Conservation (phyloP, 352 stramenopile species). For the Phytophthora ohioensis region DNA sequence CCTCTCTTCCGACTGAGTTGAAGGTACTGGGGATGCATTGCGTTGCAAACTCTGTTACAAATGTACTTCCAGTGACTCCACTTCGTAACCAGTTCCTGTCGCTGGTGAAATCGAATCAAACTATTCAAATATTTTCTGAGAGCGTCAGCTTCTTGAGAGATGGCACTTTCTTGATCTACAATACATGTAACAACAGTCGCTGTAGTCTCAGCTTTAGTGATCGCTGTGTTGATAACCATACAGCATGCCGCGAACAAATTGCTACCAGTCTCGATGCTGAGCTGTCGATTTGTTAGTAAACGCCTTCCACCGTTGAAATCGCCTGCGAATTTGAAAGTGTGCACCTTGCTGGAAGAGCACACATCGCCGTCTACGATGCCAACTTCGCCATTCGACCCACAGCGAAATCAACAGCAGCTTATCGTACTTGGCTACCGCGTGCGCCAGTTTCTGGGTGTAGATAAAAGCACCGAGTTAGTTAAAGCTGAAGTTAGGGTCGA, state of each 20-base stretch:
- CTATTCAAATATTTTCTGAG: constrained; percentile 1
- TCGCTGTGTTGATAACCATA: not conserved
- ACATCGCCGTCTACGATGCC: constrained; percentile 18
- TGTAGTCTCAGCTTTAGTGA: not conserved
- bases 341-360: constrained; percentile 22
- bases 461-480: constrained; percentile 1
- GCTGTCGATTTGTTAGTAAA: constrained; percentile 15
- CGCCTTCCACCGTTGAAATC: constrained; percentile 20
- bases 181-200: not conserved
- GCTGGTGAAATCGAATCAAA: constrained; percentile 8
- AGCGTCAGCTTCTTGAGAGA: not conserved
- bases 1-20: not conserved
- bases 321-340: constrained; percentile 7
- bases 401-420: constrained; percentile 14
- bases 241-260: constrained; percentile 17
- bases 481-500: not conserved
- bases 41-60: not conserved
- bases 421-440: constrained; percentile 6
- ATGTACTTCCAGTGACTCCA: constrained; percentile 14
- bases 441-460: constrained; percentile 17
- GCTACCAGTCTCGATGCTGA: constrained; percentile 5
- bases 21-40: not conserved
- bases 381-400: constrained; percentile 31
- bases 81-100: not conserved
- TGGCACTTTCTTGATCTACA: not conserved